Percentiles rank a stretch among this genome's conserved stretches.
Evolutionary conservation across 768 basidiomycete genomes (phyloP).

Genomic region (Sarcodon aspratus): DNA sequence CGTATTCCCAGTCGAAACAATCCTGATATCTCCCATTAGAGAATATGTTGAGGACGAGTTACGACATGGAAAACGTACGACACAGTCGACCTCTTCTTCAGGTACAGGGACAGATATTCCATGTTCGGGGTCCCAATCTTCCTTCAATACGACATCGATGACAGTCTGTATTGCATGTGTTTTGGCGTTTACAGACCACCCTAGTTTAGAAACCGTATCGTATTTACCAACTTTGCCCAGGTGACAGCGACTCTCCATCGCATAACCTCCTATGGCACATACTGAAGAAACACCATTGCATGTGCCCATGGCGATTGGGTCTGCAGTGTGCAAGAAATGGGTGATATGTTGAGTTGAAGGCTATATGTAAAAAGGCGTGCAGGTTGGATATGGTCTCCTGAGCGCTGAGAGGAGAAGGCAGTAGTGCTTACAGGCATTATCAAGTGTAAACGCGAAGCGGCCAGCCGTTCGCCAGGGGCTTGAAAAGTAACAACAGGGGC

Average conservation of each 20-base stretch:
- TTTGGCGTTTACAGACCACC: conserved; percentile 78
- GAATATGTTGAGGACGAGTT: background rate
- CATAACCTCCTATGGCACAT: conserved; percentile 84
- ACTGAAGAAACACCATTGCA: conserved; percentile 74
- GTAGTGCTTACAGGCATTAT: conserved; percentile 58
- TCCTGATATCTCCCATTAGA: conserved; percentile 27
- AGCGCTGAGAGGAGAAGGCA: background rate
- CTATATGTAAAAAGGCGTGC: conserved; percentile 18
- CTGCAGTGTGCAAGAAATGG: conserved; percentile 90
- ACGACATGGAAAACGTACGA: conserved; percentile 34
- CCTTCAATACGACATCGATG: conserved; percentile 59
- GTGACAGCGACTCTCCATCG: conserved; percentile 84
- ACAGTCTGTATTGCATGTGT: conserved; percentile 72
- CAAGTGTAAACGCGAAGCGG: conserved; percentile 72
- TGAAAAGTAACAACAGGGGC: conserved; percentile 82
- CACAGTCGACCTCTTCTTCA: conserved; percentile 49
- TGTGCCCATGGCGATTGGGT: conserved; percentile 87
- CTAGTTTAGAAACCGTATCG: conserved; percentile 79
- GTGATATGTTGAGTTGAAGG: conserved; percentile 73
- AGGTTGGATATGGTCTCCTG: background rate
- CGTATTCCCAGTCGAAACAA: conserved; percentile 65
- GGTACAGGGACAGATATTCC: conserved; percentile 56
- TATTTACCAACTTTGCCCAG: conserved; percentile 79
- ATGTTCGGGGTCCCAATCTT: conserved; percentile 61
- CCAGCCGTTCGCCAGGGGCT: conserved; percentile 77